Percentiles rank a stretch among this genome's conserved stretches.
These are phyloP conservation scores for Aureobasidium sp. DNA, from an alignment of 2,329 filamentous ascomycete genomes.

Conservation along the genomic window DNA sequence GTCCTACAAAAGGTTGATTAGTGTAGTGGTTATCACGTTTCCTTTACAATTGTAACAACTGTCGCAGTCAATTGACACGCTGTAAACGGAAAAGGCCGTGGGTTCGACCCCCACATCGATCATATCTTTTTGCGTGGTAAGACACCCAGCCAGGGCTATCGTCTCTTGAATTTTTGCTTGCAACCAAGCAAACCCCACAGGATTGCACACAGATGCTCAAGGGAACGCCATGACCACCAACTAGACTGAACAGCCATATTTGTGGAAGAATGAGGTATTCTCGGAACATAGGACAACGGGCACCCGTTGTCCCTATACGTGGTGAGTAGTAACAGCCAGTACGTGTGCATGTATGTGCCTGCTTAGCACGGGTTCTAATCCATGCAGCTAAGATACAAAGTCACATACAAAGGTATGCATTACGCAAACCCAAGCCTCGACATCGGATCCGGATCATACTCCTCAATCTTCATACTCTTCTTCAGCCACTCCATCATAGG, in stretches of 20 bases:
- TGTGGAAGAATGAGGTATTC: too few relatives aligned
- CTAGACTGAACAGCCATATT: too few relatives aligned
- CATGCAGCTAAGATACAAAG: not conserved
- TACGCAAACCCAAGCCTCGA: conserved; percentile 10
- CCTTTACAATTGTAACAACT: not conserved
- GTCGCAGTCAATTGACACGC: not conserved
- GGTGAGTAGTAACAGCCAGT: too few relatives aligned
- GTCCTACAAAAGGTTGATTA: not conserved
- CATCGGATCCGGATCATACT: conserved; percentile 31
- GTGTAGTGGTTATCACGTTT: not conserved
- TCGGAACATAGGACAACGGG: too few relatives aligned
- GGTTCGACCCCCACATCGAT: not conserved
- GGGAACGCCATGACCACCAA: too few relatives aligned
- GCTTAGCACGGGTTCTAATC: too few relatives aligned
- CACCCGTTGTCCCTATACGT: too few relatives aligned
- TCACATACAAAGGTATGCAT: not conserved
- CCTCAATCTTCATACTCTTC: conserved; percentile 28
- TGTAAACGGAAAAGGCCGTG: not conserved
- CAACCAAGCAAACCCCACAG: too few relatives aligned
- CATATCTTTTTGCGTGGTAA: not conserved
- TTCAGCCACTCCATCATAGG: conserved; percentile 30
- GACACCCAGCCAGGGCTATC: not conserved
- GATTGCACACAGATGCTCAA: too few relatives aligned
- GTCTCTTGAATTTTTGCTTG: not conserved
- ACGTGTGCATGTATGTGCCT: too few relatives aligned